Percentiles rank a stretch among this genome's conserved stretches.
Conservation (phyloP, 2,329 filamentous ascomycete genomes). For the Exophiala dermatitidis region DNA sequence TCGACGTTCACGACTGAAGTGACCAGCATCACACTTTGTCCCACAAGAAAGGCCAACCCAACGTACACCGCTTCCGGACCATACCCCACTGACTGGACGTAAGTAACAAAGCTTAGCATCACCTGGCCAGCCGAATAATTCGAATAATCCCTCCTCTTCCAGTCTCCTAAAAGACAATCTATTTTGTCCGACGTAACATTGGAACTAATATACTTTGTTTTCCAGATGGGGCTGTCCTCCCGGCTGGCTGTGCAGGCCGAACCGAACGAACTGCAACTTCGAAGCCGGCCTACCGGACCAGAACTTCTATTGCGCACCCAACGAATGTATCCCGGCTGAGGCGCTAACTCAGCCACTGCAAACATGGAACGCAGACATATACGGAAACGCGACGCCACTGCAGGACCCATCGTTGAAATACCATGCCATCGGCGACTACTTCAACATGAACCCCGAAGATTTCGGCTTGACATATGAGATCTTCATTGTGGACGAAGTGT, state of each 20-base stretch:
- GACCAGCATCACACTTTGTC: conserved; percentile 27
- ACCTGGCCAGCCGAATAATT: too few relatives aligned
- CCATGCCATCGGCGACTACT: conserved; percentile 42
- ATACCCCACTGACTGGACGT: conserved; percentile 29
- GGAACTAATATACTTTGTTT: conserved; percentile 5
- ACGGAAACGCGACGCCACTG: conserved; percentile 24
- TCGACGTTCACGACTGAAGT: conserved; percentile 9
- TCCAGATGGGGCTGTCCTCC: conserved; percentile 40
- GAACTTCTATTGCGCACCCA: conserved; percentile 35
- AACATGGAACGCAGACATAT: conserved; percentile 27
- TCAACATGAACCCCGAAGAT: conserved; percentile 54
- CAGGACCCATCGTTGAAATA: conserved; percentile 30
- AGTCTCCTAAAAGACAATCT: too few relatives aligned
- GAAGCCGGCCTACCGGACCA: conserved; percentile 36
- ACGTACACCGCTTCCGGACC: conserved; percentile 28
- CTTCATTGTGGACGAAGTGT: conserved; percentile 43
- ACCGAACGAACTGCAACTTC: conserved; percentile 35
- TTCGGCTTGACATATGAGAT: conserved; percentile 60
- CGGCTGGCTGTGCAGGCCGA: conserved; percentile 38
- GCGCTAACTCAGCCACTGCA: conserved; percentile 27
- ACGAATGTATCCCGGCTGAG: conserved; percentile 36
- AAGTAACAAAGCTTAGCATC: conserved; percentile 4
- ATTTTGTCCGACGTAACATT: background rate
- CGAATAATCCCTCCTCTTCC: too few relatives aligned
- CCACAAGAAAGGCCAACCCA: conserved; percentile 29